These are phyloP conservation scores for Acanthamoeba castellanii DNA, from an alignment of 208 protist species.

Conservation along the genomic window DNA sequence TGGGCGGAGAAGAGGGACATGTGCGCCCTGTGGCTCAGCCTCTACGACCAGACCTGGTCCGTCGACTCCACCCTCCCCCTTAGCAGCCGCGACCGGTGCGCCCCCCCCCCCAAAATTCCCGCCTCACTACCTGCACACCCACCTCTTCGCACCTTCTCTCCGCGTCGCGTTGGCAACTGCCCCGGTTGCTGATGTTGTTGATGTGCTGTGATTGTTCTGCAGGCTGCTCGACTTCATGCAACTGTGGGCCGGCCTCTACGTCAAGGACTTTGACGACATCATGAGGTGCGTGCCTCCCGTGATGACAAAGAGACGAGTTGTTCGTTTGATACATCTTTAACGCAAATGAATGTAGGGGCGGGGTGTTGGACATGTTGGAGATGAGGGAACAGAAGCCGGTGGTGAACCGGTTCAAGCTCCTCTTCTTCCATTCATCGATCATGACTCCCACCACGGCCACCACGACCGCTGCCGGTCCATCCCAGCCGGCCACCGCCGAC, in stretches of 20 bases:
- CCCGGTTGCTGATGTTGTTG: neutral
- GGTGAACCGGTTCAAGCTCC: conserved; percentile 41
- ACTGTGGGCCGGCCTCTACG: conserved; percentile 14
- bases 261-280: neutral
- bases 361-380: neutral
- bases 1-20: neutral
- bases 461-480: neutral
- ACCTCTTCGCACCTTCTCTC: neutral
- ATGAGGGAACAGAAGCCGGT: neutral
- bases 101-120: neutral
- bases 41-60: neutral
- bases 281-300: neutral
- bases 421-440: neutral
- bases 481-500: neutral
- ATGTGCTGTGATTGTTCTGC: too few species aligned
- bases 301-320: neutral
- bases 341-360: neutral
- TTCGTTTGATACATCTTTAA: neutral
- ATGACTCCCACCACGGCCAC: neutral
- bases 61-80: neutral
- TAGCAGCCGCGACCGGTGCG: neutral
- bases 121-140: neutral
- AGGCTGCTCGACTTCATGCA: conserved; percentile 45
- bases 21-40: neutral
- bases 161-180: too few species aligned